Evolutionary conservation across 2,329 filamentous ascomycete genomes (phyloP).

Genomic region (Bipolaris bicolor): DNA sequence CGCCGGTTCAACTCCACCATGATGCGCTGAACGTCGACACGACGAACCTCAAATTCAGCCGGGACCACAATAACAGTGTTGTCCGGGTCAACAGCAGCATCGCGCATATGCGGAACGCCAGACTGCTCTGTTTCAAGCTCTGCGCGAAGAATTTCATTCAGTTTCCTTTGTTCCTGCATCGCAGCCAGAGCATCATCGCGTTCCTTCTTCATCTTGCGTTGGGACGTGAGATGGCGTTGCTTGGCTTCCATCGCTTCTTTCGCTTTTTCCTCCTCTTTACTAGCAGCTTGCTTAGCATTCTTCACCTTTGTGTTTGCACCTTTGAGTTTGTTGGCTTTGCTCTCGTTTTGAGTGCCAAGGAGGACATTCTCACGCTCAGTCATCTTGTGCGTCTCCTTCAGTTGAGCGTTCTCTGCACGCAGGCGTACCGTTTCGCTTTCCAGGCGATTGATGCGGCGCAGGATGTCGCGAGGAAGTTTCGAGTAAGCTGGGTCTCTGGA

Average conservation of each 20-base stretch:
- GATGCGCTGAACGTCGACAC: conserved; percentile 16
- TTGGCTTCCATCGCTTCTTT: conserved; percentile 23
- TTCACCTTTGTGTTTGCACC: conserved; percentile 26
- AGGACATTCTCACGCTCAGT: conserved; percentile 14
- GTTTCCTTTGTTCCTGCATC: conserved; percentile 15
- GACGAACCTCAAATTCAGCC: conserved; percentile 18
- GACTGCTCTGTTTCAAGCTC: conserved; percentile 21
- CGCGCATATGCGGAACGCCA: conserved; percentile 21
- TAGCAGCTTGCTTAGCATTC: conserved; percentile 23
- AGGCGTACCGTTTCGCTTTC: conserved; percentile 20
- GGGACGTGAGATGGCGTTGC: conserved; percentile 15
- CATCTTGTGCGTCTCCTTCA: conserved; percentile 15
- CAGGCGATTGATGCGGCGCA: conserved; percentile 17
- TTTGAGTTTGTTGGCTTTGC: conserved; percentile 22
- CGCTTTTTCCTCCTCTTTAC: conserved; percentile 25
- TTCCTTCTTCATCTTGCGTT: conserved; percentile 25
- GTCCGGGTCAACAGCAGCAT: conserved; percentile 12
- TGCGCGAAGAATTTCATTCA: conserved; percentile 16
- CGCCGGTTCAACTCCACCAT: conserved; percentile 10
- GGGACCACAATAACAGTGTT: conserved; percentile 19
- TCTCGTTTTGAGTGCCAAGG: conserved; percentile 15
- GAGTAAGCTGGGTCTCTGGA: background rate
- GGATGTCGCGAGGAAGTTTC: conserved; percentile 7
- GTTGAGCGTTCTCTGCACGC: conserved; percentile 11
- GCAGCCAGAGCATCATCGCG: conserved; percentile 22